phyloP scores from a whole-genome alignment of 495 filamentous ascomycete genomes.

The Massariosphaeria phaeospora region DNA sequence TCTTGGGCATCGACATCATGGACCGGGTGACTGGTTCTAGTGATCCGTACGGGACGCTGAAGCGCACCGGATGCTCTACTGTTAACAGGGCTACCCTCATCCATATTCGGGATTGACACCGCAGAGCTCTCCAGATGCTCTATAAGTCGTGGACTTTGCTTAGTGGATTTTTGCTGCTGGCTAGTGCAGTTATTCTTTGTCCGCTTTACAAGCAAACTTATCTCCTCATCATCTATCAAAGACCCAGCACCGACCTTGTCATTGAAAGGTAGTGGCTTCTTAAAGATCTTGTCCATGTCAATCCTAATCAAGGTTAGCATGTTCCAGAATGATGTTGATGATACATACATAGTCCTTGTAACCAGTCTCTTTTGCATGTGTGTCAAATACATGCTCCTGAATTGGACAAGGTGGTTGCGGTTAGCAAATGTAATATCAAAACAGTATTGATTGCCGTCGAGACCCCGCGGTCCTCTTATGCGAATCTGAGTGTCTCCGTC shows the following conservation, averaged over 20 bases:
- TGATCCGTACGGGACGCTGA: background rate
- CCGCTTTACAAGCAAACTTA: background rate
- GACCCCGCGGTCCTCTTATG: background rate
- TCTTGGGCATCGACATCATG: background rate
- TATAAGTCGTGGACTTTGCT: background rate
- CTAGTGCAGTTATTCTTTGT: background rate
- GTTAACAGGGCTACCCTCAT: background rate
- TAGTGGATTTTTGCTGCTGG: background rate
- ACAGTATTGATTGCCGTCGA: background rate
- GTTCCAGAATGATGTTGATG: background rate
- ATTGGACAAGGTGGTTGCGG: background rate
- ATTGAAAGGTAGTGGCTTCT: background rate
- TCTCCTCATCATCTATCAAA: background rate
- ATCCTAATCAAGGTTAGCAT: background rate
- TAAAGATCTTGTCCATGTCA: background rate
- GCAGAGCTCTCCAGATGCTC: background rate
- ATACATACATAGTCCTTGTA: too few species aligned
- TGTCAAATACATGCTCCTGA: background rate
- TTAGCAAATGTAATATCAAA: background rate
- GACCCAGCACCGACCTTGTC: background rate
- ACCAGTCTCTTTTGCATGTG: background rate
- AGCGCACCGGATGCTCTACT: background rate
- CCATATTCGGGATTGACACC: background rate
- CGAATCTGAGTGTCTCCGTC: background rate
- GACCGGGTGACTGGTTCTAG: background rate